Conservation (phyloP, 2,329 filamentous ascomycete species). For the Aaosphaeria pasadenensis region DNA sequence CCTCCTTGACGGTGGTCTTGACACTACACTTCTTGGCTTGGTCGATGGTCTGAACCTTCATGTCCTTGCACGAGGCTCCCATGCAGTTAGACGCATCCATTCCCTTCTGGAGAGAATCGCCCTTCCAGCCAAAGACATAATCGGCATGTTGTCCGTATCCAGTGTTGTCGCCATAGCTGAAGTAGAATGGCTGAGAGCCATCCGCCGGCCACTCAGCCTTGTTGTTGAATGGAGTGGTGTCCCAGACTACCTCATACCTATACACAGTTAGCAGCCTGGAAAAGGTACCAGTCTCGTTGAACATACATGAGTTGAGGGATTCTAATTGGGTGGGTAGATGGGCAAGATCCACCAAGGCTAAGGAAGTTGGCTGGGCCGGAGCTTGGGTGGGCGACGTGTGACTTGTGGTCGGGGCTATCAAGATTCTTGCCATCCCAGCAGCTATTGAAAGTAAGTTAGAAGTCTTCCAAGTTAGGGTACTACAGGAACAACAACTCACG, state of each 20-base stretch:
- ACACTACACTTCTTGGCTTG: conserved; percentile 19
- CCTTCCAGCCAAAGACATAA: conserved; percentile 27
- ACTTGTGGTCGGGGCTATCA: conserved; percentile 55
- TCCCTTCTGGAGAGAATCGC: conserved; percentile 18
- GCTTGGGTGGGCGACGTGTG: conserved; percentile 45
- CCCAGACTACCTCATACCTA: conserved; percentile 43
- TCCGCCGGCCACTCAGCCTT: conserved; percentile 20
- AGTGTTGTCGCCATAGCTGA: conserved; percentile 22
- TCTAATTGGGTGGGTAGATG: conserved; percentile 40
- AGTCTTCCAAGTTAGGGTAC: neutral
- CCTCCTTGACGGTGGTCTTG: conserved; percentile 18
- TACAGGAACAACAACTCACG: conserved; percentile 6
- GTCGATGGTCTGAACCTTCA: conserved; percentile 22
- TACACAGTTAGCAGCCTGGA: too few relatives aligned
- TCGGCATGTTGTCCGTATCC: conserved; percentile 21
- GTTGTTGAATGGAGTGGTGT: conserved; percentile 35
- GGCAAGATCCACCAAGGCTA: conserved; percentile 34
- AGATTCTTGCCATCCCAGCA: conserved; percentile 46
- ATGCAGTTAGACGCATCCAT: conserved; percentile 23
- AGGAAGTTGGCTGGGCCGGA: conserved; percentile 19
- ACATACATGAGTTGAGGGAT: conserved; percentile 42
- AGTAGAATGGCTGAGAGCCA: conserved; percentile 21
- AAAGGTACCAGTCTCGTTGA: neutral
- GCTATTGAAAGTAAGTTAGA: neutral
- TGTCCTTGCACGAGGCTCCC: conserved; percentile 21